Evolutionary conservation across 352 stramenopile species (phyloP), one percentile per base, ranked within the genome.

Genomic region (Pythium inflatum): DNA sequence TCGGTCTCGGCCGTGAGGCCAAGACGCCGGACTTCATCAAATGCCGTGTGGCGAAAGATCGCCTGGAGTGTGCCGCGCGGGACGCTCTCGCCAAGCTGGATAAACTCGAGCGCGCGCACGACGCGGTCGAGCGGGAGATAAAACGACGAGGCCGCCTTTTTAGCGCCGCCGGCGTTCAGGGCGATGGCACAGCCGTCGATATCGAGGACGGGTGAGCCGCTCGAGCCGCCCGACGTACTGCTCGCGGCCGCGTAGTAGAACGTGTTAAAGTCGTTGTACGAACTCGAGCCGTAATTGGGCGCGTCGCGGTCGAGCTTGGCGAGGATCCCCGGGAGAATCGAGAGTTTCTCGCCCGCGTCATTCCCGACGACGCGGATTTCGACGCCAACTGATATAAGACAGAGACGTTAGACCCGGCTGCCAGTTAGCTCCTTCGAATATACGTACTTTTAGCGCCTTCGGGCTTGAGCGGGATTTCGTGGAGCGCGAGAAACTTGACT

Each of bases 331-430:
- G 89, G 82, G 20, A 98, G 67, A 54, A 98, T 97, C 28, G 81
- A 95, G 51, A 98, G 76, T 70, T 98, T 97, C 78, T 98, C 93
- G 11, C 93, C 93, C 0, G 88, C 88, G 59, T 98, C 93, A 51
- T 98, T 98, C 30, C 93, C 91, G 8, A 98, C 89, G 1, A 98
- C 90, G 5, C 92, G 87, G 60, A 98, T 97, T 74, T 97, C 91
- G 18, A 91, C 83, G 5, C 93, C 93, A 38, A 98, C 90, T 91
- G 49, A 24, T 14, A 28, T 24, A 27, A 62, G 12, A 30, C 25
- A 40, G 33, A 22, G 6, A 73, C 18, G 50, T 14, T n/a, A n/a
- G n/a, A n/a, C n/a, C n/a, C n/a, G n/a, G n/a, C n/a, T n/a, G n/a
- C n/a, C n/a, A n/a, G n/a, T n/a, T n/a, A n/a, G n/a, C n/a, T n/a